Conservation (phyloP, 257 asterid species). For the Ophiorrhiza pumila region DNA sequence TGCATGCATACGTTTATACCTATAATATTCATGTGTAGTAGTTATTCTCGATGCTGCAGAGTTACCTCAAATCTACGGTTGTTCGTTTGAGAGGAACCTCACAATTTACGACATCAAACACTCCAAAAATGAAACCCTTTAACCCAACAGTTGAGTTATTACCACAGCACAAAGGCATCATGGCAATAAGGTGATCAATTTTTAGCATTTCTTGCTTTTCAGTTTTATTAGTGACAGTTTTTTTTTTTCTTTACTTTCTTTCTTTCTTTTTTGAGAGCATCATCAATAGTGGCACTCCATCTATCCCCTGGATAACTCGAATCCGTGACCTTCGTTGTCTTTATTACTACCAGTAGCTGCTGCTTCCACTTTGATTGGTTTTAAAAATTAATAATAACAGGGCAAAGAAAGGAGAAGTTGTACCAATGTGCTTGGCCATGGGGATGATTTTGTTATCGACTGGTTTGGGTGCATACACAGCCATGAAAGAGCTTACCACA, state of each 20-base stretch:
- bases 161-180: not conserved
- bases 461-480: constrained; percentile 48
- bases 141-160: not conserved
- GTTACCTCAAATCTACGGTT: constrained; percentile 18
- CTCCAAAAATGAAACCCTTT: constrained; percentile 27
- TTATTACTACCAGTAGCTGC: no score
- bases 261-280: no score
- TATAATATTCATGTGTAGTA: not conserved
- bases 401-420: constrained; percentile 38
- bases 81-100: constrained; percentile 24
- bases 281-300: no score
- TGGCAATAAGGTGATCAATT: constrained; percentile 24
- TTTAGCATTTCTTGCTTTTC: not conserved
- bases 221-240: no score
- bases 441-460: constrained; percentile 48
- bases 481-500: constrained; percentile 42
- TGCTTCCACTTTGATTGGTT: no score
- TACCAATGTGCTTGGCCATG: constrained; percentile 44
- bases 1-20: no score
- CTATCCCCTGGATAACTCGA: no score
- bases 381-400: constrained; percentile 25
- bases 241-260: no score
- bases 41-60: constrained; percentile 12
- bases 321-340: no score
- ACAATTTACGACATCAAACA: constrained; percentile 27